Conservation (phyloP, 768 basidiomycete species). For the Leccinum arenicola region DNA sequence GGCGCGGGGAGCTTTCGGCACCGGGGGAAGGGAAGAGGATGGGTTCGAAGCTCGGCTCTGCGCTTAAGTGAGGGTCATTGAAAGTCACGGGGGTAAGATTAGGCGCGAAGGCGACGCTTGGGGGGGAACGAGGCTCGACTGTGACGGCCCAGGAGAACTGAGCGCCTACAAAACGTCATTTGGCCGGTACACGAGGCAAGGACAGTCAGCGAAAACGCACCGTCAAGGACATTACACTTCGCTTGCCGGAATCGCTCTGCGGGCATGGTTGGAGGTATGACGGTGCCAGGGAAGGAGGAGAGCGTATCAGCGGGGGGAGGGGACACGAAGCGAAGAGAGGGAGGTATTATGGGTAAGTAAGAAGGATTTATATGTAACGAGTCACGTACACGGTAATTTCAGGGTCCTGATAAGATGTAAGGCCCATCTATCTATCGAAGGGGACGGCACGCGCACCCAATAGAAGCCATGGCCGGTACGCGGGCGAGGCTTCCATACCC, state of each 20-base stretch:
- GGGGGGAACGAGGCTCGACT: constrained; percentile 37
- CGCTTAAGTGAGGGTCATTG: constrained; percentile 42
- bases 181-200: constrained; percentile 5
- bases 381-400: constrained; percentile 35
- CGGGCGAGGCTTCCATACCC: constrained; percentile 24
- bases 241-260: constrained; percentile 40
- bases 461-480: constrained; percentile 27
- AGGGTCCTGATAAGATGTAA: constrained; percentile 32
- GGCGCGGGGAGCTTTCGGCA: constrained; percentile 36
- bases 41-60: constrained; percentile 39
- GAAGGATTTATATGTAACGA: constrained; percentile 31
- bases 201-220: constrained; percentile 25
- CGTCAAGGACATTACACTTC: constrained; percentile 35
- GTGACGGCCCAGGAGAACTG: constrained; percentile 48
- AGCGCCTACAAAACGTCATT: constrained; percentile 31
- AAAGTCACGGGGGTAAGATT: constrained; percentile 58
- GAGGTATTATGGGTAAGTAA: constrained; percentile 6
- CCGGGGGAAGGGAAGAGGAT: constrained; percentile 57
- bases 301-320: constrained; percentile 22
- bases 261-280: constrained; percentile 42
- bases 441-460: constrained; percentile 29
- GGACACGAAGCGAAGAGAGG: constrained; percentile 25
- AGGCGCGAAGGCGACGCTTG: constrained; percentile 53
- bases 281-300: constrained; percentile 11
- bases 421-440: constrained; percentile 27